Conservation (phyloP, 371 early-diverging fungal species). For the Mucor sp. region DNA sequence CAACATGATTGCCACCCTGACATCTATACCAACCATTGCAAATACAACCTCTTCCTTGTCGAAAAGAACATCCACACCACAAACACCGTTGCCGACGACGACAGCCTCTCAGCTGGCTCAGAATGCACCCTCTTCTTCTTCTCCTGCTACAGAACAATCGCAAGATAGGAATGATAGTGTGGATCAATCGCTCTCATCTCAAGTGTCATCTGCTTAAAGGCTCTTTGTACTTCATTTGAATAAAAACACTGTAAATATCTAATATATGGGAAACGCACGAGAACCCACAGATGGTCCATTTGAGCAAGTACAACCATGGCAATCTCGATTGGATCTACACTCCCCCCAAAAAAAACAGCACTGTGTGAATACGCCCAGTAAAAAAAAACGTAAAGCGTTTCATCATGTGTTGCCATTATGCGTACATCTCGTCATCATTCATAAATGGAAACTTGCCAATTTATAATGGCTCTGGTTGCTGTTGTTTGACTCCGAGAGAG, state of each 20-base stretch:
- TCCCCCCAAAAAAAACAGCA: neutral
- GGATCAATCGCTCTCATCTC: neutral
- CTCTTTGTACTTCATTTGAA: no score
- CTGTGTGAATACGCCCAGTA: neutral
- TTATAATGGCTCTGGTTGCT: no score
- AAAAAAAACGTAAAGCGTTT: neutral
- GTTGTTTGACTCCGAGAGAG: neutral
- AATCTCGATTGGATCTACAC: neutral
- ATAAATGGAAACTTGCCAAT: neutral
- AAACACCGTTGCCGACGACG: neutral
- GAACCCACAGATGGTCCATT: neutral
- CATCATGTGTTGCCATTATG: neutral
- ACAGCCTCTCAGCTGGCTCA: neutral
- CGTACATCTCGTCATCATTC: neutral
- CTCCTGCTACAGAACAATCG: neutral
- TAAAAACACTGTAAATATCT: neutral
- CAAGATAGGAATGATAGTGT: neutral
- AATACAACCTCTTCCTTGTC: neutral
- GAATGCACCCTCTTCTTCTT: neutral
- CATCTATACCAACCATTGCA: constrained; percentile 22
- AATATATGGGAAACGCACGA: no score
- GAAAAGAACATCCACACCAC: neutral
- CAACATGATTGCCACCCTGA: constrained; percentile 35
- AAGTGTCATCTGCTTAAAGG: neutral
- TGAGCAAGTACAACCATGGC: neutral